Evolutionary conservation across 192 early-diverging fungal genomes (phyloP).

Genomic region (Backusella morwellensis): DNA sequence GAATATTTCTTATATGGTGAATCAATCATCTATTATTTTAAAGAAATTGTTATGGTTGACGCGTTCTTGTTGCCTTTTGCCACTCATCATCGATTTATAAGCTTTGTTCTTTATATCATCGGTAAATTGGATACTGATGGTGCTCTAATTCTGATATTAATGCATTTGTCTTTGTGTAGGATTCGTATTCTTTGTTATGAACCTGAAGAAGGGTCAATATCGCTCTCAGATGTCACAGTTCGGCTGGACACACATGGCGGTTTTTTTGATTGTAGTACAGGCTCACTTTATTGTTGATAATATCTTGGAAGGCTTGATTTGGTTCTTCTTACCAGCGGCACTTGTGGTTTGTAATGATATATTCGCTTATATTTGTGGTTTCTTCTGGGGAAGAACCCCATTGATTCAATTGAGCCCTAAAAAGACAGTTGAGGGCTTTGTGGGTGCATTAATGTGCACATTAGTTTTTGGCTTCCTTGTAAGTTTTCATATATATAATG

Average conservation of each 20-base stretch:
- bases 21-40: conserved; percentile 87
- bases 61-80: conserved; percentile 81
- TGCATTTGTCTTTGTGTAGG: conserved; percentile 27
- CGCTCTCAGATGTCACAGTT: conserved; percentile 96
- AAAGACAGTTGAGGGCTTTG: conserved; percentile 97
- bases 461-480: conserved; percentile 85
- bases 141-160: not conserved
- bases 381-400: conserved; percentile 90
- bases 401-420: conserved; percentile 95
- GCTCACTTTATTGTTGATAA: conserved; percentile 97
- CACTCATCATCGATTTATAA: conserved; percentile 93
- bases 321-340: conserved; percentile 90
- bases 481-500: conserved; percentile 12
- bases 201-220: conserved; percentile 91
- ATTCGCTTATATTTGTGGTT: conserved; percentile 93
- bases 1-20: conserved; percentile 97
- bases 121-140: conserved; percentile 44
- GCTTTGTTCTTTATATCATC: conserved; percentile 83
- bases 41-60: conserved; percentile 80
- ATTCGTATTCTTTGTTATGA: conserved; percentile 92
- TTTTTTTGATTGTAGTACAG: conserved; percentile 89
- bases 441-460: conserved; percentile 85
- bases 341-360: conserved; percentile 96
- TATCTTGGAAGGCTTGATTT: conserved; percentile 96
- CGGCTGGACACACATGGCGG: conserved; percentile 96